Evolutionary conservation across 1,284 basidiomycete genomes (phyloP).

Genomic region (Puccinia triticina): DNA sequence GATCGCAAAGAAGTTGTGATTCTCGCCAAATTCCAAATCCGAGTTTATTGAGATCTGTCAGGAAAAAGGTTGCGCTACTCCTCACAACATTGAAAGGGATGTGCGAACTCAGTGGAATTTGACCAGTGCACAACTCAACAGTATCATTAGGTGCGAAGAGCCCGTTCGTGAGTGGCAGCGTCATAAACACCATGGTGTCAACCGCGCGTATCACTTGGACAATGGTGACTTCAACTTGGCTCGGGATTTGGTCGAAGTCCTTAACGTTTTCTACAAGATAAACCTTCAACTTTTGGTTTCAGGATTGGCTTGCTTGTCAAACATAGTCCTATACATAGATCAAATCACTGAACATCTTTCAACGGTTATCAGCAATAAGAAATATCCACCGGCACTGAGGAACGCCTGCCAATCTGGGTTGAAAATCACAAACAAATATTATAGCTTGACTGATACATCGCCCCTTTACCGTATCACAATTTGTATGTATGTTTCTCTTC

Average conservation of each 20-base stretch:
- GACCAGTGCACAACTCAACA: background rate
- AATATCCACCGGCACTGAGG: no score
- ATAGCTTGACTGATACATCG: background rate
- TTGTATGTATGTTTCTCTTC: no score
- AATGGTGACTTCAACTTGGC: background rate
- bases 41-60: slow-evolving; percentile 1
- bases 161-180: background rate
- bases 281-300: background rate
- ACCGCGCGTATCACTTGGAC: background rate
- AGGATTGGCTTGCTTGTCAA: background rate
- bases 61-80: background rate
- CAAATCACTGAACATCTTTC: background rate
- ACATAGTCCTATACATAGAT: background rate
- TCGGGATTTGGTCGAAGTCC: background rate
- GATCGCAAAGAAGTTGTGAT: background rate
- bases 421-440: no score
- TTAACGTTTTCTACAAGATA: background rate
- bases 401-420: no score
- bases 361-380: no score
- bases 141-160: background rate
- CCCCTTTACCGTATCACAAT: no score
- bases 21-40: background rate
- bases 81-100: no score
- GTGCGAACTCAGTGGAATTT: no score
- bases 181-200: background rate